Percentiles rank a stretch among this genome's conserved stretches.
Evolutionary conservation across 2,329 filamentous ascomycete genomes (phyloP).

Genomic region (Aspergillus sp.): DNA sequence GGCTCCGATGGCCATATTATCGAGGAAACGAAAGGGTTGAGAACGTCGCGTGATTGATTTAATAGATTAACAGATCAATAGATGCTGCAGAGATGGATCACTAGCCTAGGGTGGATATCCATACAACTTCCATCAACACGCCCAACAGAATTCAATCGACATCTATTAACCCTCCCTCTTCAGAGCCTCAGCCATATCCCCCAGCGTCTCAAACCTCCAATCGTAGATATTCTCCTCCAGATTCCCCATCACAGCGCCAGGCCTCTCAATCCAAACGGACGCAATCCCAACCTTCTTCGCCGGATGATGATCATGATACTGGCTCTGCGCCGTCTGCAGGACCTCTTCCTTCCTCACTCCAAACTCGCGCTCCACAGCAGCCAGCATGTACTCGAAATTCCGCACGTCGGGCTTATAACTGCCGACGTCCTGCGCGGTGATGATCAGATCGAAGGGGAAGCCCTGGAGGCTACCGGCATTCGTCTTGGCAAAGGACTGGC

Average conservation of each 20-base stretch:
- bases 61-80: no score
- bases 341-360: constrained; percentile 62
- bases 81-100: no score
- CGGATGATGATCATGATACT: constrained; percentile 70
- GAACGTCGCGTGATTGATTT: no score
- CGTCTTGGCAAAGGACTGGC: constrained; percentile 54
- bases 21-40: no score
- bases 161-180: neutral
- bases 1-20: no score
- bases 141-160: no score
- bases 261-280: constrained; percentile 66
- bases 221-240: constrained; percentile 48
- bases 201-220: constrained; percentile 64
- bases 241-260: constrained; percentile 48
- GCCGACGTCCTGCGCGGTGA: constrained; percentile 73
- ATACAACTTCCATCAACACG: no score
- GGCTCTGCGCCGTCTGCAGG: constrained; percentile 70
- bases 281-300: constrained; percentile 64
- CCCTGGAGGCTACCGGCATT: constrained; percentile 55
- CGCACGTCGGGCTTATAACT: constrained; percentile 68
- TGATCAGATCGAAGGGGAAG: constrained; percentile 64
- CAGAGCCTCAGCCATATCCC: constrained; percentile 62
- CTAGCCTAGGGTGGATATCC: no score
- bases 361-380: constrained; percentile 57
- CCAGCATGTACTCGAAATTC: constrained; percentile 71